Base-by-base conservation (phyloP, 331 rosid genomes). In the Acacia pycnantha region DNA sequence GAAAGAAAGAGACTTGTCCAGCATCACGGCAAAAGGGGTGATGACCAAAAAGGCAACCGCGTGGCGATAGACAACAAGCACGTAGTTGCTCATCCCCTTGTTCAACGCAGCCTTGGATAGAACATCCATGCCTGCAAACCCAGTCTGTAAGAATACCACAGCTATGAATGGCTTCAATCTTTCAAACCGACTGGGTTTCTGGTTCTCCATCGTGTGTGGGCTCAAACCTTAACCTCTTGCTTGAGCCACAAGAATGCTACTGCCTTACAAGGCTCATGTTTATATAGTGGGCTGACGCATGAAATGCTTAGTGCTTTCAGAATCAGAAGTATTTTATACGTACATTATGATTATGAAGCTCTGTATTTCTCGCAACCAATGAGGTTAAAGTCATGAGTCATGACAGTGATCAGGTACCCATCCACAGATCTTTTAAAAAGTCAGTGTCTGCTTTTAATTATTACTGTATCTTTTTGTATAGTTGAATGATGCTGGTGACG, bases 11-110 rank as follows among this genome's bases (percentile, higher is more conserved):
- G 77, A 93, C 98, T 84, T 95, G 84, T 95, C 99, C 18, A 93
- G 70, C 54, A 90, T 14, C 19, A 90, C 35, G 1, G 98, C 98
- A 51, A 96, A 92, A 64, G 98, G 99, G 12, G 92, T 78, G 27
- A 94, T 82, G 71, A 87, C 90, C 5, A 78, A 4, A n/a, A 92
- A 88, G 71, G 99, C 99, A 40, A 90, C 91, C 2, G 81, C 88
- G 22, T 96, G 98, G 50, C 99, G 99, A 26, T 96, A 96, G 43
- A 94, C 97, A 1, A 91, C 98, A 0, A 89, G 87, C 0, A 94
- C 99, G 15, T 93, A 96, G 76, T 96, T 96, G 91, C 98, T 96
- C 95, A 92, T 89, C 68, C 99, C 99, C 15, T 87, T 81, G 86
- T 96, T 92, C 65, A 96, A 82, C 78, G 99, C 99, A 82, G 94